Conservation (phyloP, 2,329 filamentous ascomycete genomes). For the Aurifilum marmelostoma region DNA sequence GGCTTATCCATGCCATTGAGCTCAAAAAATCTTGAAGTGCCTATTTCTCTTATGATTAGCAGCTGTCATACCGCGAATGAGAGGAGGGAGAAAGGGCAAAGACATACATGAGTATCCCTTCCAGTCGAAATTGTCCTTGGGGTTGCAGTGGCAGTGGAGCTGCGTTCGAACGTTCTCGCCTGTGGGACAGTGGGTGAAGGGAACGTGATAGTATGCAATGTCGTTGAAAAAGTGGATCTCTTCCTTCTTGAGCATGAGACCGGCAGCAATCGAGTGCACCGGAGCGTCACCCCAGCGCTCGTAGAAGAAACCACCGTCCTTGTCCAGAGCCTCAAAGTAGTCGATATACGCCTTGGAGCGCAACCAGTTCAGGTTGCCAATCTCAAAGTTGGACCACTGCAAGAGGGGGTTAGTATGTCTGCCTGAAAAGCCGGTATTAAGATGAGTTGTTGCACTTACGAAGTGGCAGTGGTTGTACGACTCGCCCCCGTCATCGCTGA, state of each 20-base stretch:
- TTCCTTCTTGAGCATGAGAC: slow-evolving; percentile 84
- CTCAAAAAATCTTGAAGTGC: slow-evolving; percentile 85
- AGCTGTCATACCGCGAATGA: too few species aligned
- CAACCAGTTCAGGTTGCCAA: slow-evolving; percentile 92
- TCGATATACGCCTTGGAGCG: slow-evolving; percentile 86
- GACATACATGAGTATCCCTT: slow-evolving; percentile 93
- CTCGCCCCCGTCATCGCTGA: slow-evolving; percentile 89
- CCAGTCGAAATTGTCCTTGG: slow-evolving; percentile 98
- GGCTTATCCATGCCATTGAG: slow-evolving; percentile 81
- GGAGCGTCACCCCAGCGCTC: slow-evolving; percentile 98
- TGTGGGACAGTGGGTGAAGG: slow-evolving; percentile 96
- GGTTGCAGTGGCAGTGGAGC: slow-evolving; percentile 92
- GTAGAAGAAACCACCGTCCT: slow-evolving; percentile 97
- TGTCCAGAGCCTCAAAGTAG: slow-evolving; percentile 86
- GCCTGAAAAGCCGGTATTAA: not conserved
- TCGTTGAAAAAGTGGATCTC: slow-evolving; percentile 99
- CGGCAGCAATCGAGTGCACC: slow-evolving; percentile 95
- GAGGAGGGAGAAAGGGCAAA: slow-evolving; percentile 28
- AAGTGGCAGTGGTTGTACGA: slow-evolving; percentile 98
- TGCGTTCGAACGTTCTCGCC: slow-evolving; percentile 82
- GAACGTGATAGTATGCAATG: slow-evolving; percentile 97
- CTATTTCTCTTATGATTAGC: slow-evolving; percentile 45
- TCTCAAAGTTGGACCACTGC: slow-evolving; percentile 98
- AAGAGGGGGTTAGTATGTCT: slow-evolving; percentile 15
- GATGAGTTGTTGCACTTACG: slow-evolving; percentile 55